Conservation (phyloP, 768 basidiomycete species). For the Lactarius quietus region DNA sequence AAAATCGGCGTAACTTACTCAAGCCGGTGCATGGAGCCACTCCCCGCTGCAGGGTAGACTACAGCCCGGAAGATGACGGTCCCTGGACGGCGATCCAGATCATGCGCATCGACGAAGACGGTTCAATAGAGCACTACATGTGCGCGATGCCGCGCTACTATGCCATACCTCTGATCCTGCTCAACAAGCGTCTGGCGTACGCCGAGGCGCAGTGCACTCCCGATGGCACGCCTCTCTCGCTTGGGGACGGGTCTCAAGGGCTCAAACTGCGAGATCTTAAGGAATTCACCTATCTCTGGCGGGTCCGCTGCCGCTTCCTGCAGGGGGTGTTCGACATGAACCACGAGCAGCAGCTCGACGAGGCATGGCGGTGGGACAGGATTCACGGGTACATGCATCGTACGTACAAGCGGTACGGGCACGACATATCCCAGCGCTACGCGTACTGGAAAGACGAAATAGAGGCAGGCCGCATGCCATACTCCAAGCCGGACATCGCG, state of each 20-base stretch:
- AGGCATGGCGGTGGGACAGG: neutral
- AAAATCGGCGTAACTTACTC: neutral
- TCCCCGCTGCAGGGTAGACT: slow-evolving; percentile 15
- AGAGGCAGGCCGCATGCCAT: slow-evolving; percentile 5
- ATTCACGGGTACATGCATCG: slow-evolving; percentile 19
- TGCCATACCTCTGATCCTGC: slow-evolving; percentile 19
- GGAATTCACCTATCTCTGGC: slow-evolving; percentile 18
- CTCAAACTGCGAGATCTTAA: neutral
- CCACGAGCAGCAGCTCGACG: slow-evolving; percentile 3
- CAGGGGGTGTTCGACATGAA: slow-evolving; percentile 17
- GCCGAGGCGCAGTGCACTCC: slow-evolving; percentile 16
- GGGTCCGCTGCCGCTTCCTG: slow-evolving; percentile 14
- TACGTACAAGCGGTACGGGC: slow-evolving; percentile 13
- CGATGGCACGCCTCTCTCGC: slow-evolving; percentile 6
- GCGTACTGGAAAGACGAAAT: slow-evolving; percentile 13
- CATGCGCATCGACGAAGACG: neutral
- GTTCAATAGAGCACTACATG: neutral
- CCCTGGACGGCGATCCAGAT: slow-evolving; percentile 13
- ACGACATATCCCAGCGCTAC: slow-evolving; percentile 8
- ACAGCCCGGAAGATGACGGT: neutral
- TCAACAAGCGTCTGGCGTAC: slow-evolving; percentile 19
- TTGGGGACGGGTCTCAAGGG: neutral
- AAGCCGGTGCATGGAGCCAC: neutral
- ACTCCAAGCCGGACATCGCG: slow-evolving; percentile 5
- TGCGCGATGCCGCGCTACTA: slow-evolving; percentile 20